Evolutionary conservation across 2,329 filamentous ascomycete species (phyloP), one percentile per base, ranked within the genome.

Genomic region (Lomentospora prolificans): DNA sequence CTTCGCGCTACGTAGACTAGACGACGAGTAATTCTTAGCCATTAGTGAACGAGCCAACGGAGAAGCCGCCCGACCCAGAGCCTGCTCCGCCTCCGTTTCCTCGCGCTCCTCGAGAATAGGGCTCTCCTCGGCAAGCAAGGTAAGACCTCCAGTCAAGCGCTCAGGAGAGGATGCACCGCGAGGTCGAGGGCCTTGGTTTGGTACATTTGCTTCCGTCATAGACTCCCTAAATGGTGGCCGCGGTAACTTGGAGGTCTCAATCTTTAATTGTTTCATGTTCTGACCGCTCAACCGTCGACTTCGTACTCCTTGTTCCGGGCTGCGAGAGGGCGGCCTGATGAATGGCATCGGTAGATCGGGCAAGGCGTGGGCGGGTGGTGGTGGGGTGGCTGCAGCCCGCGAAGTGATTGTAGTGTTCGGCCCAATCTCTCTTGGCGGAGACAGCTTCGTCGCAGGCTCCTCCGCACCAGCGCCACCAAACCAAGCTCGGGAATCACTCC

Each of bases 191-290:
- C 17, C 0, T 25, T 48, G 44, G 3, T 12, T 22, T 4, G 25
- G 22, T 30, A n/a, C 41, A 3, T 17, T 17, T 17, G n/a, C 39
- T 27, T 48, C 53, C 12, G 12, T 12, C 30, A 48, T 48, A 3
- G 33, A 22, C 6, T 55, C 53, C 9, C 19, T 31, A 30, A 48
- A 9, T 9, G 14, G 53, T 10, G 41, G 10, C 6, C 25, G 53
- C 27, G 28, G 25, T 10, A 55, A 19, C 17, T 50, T 50, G 31
- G 54, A 41, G 12, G 90, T 96, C 68, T 96, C 89, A 56, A 97
- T 96, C 71, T 90, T 95, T 53, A 97, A 75, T 64, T 91, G 87
- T 66, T 88, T 91, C 12, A 81, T 74, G 63, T 89, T 89, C 62
- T 89, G 85, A 6, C 87, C 88, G 3, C 91, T 96, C 30, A 95